These are phyloP conservation scores for Apiotrichum gamsii DNA, from an alignment of 1,284 basidiomycete genomes.

Conservation along the genomic window DNA sequence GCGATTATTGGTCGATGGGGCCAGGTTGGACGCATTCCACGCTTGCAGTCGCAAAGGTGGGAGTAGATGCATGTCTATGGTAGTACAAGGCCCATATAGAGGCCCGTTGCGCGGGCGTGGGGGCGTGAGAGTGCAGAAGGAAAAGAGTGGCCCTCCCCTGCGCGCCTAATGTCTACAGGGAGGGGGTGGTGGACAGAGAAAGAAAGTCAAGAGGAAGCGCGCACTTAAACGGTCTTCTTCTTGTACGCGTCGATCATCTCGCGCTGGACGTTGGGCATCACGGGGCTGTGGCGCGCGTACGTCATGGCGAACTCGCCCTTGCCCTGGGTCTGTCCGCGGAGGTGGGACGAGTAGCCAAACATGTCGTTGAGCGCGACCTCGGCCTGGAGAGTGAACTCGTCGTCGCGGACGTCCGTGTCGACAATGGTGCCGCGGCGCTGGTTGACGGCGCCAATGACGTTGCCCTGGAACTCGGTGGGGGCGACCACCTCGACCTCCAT, in stretches of 20 bases:
- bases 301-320: constrained; percentile 98
- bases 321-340: constrained; percentile 91
- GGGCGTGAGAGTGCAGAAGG: too few species aligned
- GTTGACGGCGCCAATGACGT: constrained; percentile 91
- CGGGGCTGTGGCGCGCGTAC: constrained; percentile 81
- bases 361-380: constrained; percentile 97
- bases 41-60: constrained; percentile 1
- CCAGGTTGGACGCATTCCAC: too few species aligned
- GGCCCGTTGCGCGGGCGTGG: neutral
- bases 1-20: too few species aligned
- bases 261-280: constrained; percentile 80
- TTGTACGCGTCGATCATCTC: constrained; percentile 68
- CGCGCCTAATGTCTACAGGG: neutral
- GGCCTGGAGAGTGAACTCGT: constrained; percentile 87
- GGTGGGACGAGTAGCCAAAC: constrained; percentile 92
- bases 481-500: constrained; percentile 98
- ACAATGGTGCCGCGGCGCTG: constrained; percentile 89
- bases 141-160: too few species aligned
- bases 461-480: constrained; percentile 94
- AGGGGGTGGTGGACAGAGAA: neutral
- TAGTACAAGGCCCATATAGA: constrained; percentile 1
- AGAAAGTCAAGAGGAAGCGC: constrained; percentile 3
- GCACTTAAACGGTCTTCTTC: too few species aligned
- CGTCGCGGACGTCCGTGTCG: constrained; percentile 93
- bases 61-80: constrained; percentile 16